A percentile compares a stretch with the other conserved stretches of the same genome.
These are phyloP conservation scores for Saccharomyces paradoxus DNA, from an alignment of 805 yeast genomes.

Conservation along the genomic window DNA sequence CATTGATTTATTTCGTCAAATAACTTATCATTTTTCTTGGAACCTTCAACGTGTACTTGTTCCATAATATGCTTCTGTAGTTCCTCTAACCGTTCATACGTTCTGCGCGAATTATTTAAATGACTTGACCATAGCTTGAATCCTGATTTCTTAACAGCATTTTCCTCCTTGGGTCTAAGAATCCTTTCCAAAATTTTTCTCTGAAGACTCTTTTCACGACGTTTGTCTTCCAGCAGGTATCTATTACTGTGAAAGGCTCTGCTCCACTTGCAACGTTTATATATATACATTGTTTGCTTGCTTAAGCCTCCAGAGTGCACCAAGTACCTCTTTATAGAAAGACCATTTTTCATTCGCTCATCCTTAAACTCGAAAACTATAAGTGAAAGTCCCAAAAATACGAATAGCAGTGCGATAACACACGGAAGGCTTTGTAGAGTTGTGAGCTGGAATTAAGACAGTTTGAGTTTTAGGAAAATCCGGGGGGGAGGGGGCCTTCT, in stretches of 20 bases:
- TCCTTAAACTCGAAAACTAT: not conserved
- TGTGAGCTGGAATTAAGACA: not conserved
- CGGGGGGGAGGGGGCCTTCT: no score
- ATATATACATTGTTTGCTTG: not conserved
- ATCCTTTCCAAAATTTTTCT: not conserved
- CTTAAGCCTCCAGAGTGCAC: not conserved
- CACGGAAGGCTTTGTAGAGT: not conserved
- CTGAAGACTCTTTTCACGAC: not conserved
- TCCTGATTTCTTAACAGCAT: not conserved
- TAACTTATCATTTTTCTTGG: constrained; percentile 8
- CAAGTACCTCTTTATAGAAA: not conserved
- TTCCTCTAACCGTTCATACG: constrained; percentile 2
- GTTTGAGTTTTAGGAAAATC: not conserved
- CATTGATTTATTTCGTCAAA: constrained; percentile 25
- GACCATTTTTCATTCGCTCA: not conserved
- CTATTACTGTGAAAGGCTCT: not conserved
- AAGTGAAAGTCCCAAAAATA: not conserved
- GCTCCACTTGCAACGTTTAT: not conserved
- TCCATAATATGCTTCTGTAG: constrained; percentile 14
- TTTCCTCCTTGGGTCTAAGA: not conserved
- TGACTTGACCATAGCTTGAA: constrained; percentile 7
- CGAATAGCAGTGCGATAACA: not conserved
- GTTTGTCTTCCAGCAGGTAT: not conserved
- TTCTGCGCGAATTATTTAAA: not conserved
- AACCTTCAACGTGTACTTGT: constrained; percentile 11